Conservation (phyloP, 371 early-diverging fungal genomes). For the Nematocida sp. region DNA sequence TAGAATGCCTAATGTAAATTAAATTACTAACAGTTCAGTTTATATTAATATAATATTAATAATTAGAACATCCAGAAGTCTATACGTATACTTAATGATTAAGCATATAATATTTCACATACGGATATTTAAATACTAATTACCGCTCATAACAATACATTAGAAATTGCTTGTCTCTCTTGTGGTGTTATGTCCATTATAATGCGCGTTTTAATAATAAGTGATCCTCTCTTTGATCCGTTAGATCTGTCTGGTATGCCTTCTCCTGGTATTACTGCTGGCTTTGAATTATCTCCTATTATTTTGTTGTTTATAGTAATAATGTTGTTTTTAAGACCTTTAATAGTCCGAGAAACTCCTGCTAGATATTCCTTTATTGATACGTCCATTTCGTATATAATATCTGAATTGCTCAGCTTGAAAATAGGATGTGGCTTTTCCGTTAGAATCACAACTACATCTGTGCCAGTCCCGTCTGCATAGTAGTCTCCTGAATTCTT, state of each 20-base stretch:
- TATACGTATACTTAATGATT: too few species aligned
- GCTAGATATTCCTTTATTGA: constrained; percentile 70
- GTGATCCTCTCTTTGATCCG: constrained; percentile 41
- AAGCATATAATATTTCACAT: too few species aligned
- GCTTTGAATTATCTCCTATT: constrained; percentile 21
- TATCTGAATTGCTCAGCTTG: constrained; percentile 81
- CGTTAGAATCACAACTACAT: constrained; percentile 82
- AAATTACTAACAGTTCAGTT: too few species aligned
- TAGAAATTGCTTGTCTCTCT: background rate
- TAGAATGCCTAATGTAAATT: too few species aligned
- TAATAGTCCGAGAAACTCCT: constrained; percentile 23
- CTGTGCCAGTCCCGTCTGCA: constrained; percentile 77
- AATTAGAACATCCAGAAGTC: too few species aligned
- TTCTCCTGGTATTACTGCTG: constrained; percentile 20
- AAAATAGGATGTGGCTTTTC: constrained; percentile 79
- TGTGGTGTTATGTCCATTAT: constrained; percentile 23
- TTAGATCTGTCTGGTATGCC: constrained; percentile 55
- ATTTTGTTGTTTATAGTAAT: constrained; percentile 10
- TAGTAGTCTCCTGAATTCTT: constrained; percentile 84
- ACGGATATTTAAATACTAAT: too few species aligned
- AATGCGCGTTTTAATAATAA: constrained; percentile 34
- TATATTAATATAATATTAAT: too few species aligned
- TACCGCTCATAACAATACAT: constrained; percentile 5
- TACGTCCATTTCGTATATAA: constrained; percentile 77
- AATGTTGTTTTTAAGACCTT: constrained; percentile 32